These are phyloP conservation scores for Ceratobasidium sp. DNA, from an alignment of 1,284 basidiomycete genomes.

Conservation along the genomic window DNA sequence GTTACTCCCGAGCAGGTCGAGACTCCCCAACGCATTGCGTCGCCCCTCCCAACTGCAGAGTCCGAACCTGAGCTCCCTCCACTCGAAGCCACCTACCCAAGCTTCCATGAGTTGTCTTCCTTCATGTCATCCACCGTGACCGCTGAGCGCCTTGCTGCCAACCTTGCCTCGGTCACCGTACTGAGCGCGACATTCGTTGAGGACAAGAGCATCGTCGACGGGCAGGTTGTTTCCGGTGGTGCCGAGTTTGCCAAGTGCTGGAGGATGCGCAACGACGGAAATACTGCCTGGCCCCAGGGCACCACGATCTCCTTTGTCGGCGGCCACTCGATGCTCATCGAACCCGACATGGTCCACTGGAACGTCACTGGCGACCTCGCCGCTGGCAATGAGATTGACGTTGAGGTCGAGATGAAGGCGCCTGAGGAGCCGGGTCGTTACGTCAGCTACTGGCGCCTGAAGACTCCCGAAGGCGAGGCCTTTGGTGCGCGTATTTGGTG, in stretches of 20 bases:
- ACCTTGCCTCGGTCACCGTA: conserved; percentile 27
- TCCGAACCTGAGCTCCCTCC: conserved; percentile 9
- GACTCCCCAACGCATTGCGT: conserved; percentile 8
- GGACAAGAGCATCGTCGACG: conserved; percentile 77
- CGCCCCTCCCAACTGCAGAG: conserved; percentile 16
- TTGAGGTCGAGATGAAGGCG: conserved; percentile 82
- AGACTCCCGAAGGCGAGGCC: conserved; percentile 64
- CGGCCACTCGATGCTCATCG: conserved; percentile 62
- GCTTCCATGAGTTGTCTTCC: no score
- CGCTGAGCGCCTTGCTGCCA: conserved; percentile 14
- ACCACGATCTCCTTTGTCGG: conserved; percentile 76
- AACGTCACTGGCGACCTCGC: conserved; percentile 63
- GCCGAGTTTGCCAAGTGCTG: conserved; percentile 86
- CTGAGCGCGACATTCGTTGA: conserved; percentile 68
- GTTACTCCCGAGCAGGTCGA: neutral
- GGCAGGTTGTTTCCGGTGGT: conserved; percentile 81
- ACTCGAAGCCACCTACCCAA: conserved; percentile 12
- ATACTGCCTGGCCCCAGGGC: conserved; percentile 69
- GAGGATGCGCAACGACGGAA: conserved; percentile 74
- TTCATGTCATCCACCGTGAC: neutral
- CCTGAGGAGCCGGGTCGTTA: conserved; percentile 78
- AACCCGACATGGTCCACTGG: conserved; percentile 50
- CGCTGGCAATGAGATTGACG: conserved; percentile 67
- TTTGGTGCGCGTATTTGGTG: conserved; percentile 68
- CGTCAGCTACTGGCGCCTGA: conserved; percentile 78